Evolutionary conservation across 768 basidiomycete species (phyloP).

Genomic region (Tricholoma furcatifolium): DNA sequence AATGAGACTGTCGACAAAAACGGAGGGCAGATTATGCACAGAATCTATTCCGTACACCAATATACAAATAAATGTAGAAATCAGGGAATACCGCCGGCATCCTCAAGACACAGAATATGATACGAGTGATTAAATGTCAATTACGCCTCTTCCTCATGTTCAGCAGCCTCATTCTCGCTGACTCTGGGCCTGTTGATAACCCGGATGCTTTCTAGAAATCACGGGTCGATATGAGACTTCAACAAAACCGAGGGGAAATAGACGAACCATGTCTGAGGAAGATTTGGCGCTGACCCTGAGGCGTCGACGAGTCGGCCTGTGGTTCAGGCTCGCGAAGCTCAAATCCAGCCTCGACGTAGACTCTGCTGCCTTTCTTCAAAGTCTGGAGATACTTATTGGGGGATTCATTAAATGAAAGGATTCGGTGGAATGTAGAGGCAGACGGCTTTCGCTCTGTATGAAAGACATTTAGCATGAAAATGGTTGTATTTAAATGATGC

Average conservation of each 20-base stretch:
- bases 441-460: constrained; percentile 48
- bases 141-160: constrained; percentile 1
- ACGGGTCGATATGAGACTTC: constrained; percentile 4
- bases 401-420: constrained; percentile 68
- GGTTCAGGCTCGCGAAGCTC: constrained; percentile 74
- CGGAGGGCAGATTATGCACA: not conserved
- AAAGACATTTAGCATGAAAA: not conserved
- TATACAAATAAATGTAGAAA: not conserved
- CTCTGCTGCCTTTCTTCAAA: constrained; percentile 68
- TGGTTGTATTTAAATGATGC: constrained; percentile 19
- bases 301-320: constrained; percentile 61
- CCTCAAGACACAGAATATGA: not conserved
- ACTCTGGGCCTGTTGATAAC: constrained; percentile 34
- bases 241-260: not conserved
- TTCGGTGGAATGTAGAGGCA: constrained; percentile 70
- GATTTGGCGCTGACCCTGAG: constrained; percentile 77
- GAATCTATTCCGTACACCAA: not conserved
- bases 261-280: constrained; percentile 75
- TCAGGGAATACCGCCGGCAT: not conserved
- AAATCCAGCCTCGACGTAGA: constrained; percentile 79
- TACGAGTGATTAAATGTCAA: not conserved
- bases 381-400: constrained; percentile 64
- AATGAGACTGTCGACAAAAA: not conserved
- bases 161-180: constrained; percentile 7
- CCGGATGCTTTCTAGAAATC: constrained; percentile 49